Evolutionary conservation across 768 basidiomycete genomes (phyloP).

Genomic region (Phaffia australis): DNA sequence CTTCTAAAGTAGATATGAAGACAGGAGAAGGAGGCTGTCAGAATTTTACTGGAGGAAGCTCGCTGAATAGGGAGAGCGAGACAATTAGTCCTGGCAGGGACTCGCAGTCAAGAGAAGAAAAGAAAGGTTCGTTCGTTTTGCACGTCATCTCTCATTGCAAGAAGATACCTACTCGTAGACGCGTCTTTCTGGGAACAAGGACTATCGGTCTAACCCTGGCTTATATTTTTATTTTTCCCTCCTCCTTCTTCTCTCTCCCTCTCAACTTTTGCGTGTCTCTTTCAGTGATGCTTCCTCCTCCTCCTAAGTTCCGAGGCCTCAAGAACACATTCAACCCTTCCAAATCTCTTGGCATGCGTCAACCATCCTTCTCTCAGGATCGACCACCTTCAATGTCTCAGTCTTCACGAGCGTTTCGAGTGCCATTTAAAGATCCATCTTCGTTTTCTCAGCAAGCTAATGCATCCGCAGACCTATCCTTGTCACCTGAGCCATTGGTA

Average conservation of each 20-base stretch:
- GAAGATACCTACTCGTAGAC: too few relatives aligned
- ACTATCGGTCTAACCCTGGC: too few relatives aligned
- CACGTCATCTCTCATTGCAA: too few relatives aligned
- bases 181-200: too few relatives aligned
- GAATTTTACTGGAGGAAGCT: background rate
- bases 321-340: constrained; percentile 13
- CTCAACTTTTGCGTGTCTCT: too few relatives aligned
- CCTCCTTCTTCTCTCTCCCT: background rate
- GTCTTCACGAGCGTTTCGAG: too few relatives aligned
- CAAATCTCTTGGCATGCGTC: constrained; percentile 2
- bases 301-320: constrained; percentile 10
- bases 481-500: too few relatives aligned
- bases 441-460: too few relatives aligned
- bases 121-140: background rate
- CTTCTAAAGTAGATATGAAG: background rate
- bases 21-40: constrained; percentile 10
- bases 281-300: background rate
- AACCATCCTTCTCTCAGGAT: background rate
- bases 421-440: too few relatives aligned
- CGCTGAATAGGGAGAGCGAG: background rate
- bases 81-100: background rate
- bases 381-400: background rate
- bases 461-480: too few relatives aligned
- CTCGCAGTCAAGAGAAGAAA: background rate
- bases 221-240: too few relatives aligned